Conservation (phyloP, 2,329 filamentous ascomycete species). For the Fusarium concolor region DNA sequence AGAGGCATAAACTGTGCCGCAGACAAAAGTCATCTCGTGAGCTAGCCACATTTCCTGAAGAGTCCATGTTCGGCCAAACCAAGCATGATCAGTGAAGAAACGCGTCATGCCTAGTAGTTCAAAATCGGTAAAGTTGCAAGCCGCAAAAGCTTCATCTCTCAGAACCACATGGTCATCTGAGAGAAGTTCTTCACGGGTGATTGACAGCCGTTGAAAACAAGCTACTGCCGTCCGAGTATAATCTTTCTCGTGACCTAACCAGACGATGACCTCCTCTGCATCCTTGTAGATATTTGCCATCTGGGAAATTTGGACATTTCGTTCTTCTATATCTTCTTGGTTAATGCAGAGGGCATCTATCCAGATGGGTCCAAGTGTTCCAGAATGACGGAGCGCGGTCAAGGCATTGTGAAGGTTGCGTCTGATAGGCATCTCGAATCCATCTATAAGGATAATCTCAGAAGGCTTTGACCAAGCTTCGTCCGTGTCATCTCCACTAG, state of each 20-base stretch:
- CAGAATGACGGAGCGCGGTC: neutral
- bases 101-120: neutral
- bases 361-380: neutral
- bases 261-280: slow-evolving; percentile 1
- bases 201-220: neutral
- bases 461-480: neutral
- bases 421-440: neutral
- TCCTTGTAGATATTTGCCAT: neutral
- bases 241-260: neutral
- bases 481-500: neutral
- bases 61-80: slow-evolving; percentile 9
- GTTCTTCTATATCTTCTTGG: neutral
- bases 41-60: slow-evolving; percentile 14
- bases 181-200: neutral
- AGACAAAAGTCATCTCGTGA: slow-evolving; percentile 3
- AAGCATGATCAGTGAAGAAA: slow-evolving; percentile 4
- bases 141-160: neutral
- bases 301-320: neutral
- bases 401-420: slow-evolving; percentile 1
- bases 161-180: neutral
- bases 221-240: neutral
- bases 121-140: neutral
- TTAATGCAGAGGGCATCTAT: slow-evolving; percentile 7
- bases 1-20: neutral
- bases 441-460: neutral